phyloP scores from a whole-genome alignment of 306 rosid genomes.

The Vigna trinervia region DNA sequence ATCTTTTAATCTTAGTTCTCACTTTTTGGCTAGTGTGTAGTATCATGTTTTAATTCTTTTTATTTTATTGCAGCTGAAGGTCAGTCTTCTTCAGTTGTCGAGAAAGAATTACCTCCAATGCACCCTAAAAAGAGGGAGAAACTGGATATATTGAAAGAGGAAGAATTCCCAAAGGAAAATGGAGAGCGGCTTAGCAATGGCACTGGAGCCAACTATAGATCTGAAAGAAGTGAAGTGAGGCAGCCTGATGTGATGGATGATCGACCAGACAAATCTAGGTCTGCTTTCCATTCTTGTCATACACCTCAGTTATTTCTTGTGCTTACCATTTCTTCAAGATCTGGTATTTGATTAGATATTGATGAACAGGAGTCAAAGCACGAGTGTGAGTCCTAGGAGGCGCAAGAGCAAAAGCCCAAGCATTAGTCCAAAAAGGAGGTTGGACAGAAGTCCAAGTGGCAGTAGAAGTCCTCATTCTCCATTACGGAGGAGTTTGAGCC shows the following conservation, averaged over 20 bases:
- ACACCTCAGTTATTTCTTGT: conserved; percentile 71
- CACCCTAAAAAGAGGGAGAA: conserved; percentile 59
- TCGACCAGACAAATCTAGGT: conserved; percentile 92
- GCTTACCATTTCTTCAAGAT: conserved; percentile 46
- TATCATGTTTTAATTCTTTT: conserved; percentile 44
- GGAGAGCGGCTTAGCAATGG: conserved; percentile 75
- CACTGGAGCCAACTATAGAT: conserved; percentile 52
- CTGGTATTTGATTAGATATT: conserved; percentile 69
- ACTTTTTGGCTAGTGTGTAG: conserved; percentile 19
- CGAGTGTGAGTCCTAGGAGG: conserved; percentile 85
- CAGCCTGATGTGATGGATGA: conserved; percentile 87
- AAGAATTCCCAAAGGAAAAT: conserved; percentile 63
- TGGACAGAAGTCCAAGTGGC: conserved; percentile 36
- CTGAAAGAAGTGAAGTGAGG: conserved; percentile 69
- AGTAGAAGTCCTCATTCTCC: conserved; percentile 68
- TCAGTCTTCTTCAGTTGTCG: conserved; percentile 47
- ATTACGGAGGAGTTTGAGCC: conserved; percentile 58
- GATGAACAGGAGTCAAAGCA: conserved; percentile 96
- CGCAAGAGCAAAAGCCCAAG: conserved; percentile 69
- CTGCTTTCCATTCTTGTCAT: conserved; percentile 67
- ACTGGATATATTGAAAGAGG: conserved; percentile 51
- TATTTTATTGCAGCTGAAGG: conserved; percentile 51
- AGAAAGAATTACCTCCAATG: conserved; percentile 42
- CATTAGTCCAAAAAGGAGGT: conserved; percentile 55
- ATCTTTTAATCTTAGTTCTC: background rate